phyloP scores from a whole-genome alignment of 148 eudicot species.

The Amaranthus palmeri region DNA sequence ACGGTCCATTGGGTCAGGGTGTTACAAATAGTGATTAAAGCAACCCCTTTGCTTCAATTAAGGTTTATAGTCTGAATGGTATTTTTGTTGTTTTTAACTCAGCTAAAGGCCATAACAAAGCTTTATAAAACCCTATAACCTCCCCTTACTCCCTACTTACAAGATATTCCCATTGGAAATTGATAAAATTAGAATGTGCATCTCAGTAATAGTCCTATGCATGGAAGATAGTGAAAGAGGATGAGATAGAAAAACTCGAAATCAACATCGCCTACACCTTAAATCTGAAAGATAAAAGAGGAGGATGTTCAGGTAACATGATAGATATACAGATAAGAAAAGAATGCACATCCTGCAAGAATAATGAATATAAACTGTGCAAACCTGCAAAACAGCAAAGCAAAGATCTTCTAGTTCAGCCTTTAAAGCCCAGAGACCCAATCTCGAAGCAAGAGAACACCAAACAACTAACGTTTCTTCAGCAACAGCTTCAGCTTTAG shows the following conservation, averaged over 20 bases:
- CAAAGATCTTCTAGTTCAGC: constrained; percentile 97
- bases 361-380: not conserved
- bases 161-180: not conserved
- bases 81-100: too few relatives aligned
- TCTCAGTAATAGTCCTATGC: not conserved
- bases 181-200: not conserved
- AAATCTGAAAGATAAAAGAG: not conserved
- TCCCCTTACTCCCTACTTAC: not conserved
- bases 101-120: too few relatives aligned
- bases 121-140: not conserved
- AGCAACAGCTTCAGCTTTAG: constrained; percentile 91
- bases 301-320: not conserved
- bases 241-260: not conserved
- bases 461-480: constrained; percentile 86
- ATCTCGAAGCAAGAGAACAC: constrained; percentile 96
- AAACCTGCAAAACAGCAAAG: constrained; percentile 91
- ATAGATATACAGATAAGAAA: not conserved
- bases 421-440: constrained; percentile 95
- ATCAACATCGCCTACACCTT: not conserved
- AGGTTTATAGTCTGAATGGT: too few relatives aligned
- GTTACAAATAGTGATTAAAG: too few relatives aligned
- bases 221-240: not conserved
- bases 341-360: not conserved
- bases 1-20: too few relatives aligned
- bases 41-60: too few relatives aligned